Conservation (phyloP, 2,329 filamentous ascomycete species). For the Atkinsonella texensis region DNA sequence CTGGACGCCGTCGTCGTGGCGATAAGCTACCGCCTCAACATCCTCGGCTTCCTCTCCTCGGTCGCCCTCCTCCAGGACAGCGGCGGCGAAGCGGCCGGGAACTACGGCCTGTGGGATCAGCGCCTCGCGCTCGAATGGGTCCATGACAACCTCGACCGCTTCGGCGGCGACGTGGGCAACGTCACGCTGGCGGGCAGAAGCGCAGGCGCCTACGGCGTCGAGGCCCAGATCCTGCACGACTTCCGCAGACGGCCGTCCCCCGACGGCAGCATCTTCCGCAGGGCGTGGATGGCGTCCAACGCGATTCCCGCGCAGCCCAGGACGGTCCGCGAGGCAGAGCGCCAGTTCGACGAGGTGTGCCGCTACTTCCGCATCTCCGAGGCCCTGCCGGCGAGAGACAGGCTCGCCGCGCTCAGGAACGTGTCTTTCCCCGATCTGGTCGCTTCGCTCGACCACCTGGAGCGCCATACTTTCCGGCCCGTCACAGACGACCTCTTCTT, state of each 20-base stretch:
- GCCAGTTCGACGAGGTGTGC: conserved; percentile 31
- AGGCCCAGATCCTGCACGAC: conserved; percentile 28
- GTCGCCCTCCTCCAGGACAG: conserved; percentile 20
- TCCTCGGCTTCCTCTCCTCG: conserved; percentile 36
- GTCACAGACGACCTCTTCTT: conserved; percentile 31
- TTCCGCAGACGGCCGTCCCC: conserved; percentile 10
- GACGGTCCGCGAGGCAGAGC: conserved; percentile 21
- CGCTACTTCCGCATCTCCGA: conserved; percentile 19
- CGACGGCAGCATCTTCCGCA: conserved; percentile 17
- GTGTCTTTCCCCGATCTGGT: conserved; percentile 16
- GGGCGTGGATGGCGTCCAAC: conserved; percentile 32
- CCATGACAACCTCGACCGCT: conserved; percentile 30
- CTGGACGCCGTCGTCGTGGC: conserved; percentile 29
- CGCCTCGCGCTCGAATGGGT: conserved; percentile 38
- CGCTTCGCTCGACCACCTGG: conserved; percentile 22
- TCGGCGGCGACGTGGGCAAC: conserved; percentile 32
- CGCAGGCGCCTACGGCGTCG: conserved; percentile 30
- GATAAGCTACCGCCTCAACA: conserved; percentile 14
- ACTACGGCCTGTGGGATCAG: conserved; percentile 36
- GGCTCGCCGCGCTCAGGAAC: background rate
- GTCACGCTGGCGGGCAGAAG: conserved; percentile 32
- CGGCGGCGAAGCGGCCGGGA: conserved; percentile 15
- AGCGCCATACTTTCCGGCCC: conserved; percentile 33
- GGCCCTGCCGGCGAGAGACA: background rate
- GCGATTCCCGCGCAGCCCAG: conserved; percentile 33